Evolutionary conservation across 2,329 filamentous ascomycete species (phyloP).

Genomic region (Coniochaeta ligniaria): DNA sequence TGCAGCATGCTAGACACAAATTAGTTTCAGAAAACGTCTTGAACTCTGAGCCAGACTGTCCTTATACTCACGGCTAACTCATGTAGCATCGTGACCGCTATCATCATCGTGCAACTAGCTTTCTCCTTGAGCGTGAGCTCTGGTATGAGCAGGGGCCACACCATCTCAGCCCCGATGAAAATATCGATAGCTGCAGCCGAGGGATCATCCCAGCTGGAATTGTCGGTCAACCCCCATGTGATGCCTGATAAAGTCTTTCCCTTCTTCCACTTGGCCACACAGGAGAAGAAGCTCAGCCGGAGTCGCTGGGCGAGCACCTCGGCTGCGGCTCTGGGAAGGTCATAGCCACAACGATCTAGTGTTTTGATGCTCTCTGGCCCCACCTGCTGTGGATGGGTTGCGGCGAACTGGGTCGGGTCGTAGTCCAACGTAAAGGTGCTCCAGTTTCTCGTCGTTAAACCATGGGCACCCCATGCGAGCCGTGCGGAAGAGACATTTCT

Average conservation of each 20-base stretch:
- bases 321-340: background rate
- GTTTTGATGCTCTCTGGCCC: background rate
- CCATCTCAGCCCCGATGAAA: background rate
- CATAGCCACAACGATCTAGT: background rate
- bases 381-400: background rate
- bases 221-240: background rate
- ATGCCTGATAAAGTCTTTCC: background rate
- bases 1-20: background rate
- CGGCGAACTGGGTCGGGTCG: background rate
- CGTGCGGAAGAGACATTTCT: background rate
- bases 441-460: background rate
- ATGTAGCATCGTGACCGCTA: conserved; percentile 7
- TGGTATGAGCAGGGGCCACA: conserved; percentile 8
- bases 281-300: background rate
- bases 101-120: conserved; percentile 1
- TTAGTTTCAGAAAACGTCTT: background rate
- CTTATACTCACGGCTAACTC: conserved; percentile 8
- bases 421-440: background rate
- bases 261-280: background rate
- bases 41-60: background rate
- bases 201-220: background rate
- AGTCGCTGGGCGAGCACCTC: background rate
- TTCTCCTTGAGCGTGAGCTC: conserved; percentile 5
- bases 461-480: background rate
- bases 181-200: background rate